Evolutionary conservation across 441 rosid species (phyloP), one percentile per base, ranked within the genome.

Genomic region (Pelargonium cotyledonis): DNA sequence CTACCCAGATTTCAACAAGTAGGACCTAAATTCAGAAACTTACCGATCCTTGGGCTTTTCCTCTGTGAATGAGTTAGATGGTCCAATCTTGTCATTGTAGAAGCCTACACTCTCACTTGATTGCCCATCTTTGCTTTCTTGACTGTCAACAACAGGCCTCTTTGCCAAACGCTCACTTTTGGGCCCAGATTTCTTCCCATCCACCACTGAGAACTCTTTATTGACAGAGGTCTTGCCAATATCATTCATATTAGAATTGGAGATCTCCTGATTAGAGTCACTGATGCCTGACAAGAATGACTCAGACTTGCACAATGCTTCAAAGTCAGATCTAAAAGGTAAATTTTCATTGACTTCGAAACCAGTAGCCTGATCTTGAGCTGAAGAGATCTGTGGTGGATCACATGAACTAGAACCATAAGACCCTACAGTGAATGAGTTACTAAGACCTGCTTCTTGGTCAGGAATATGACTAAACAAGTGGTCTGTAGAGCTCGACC

Each of bases 391-490:
- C 43, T 68, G 81, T 4, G 65, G 76, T 4, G 67, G 69, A 58
- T 77, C 86, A 69, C 76, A 77, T 31, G 80, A 73, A 69, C 69
- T 84, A 76, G 85, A 73, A 66, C 84, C 81, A 49, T 72, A 76
- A 38, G 80, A 74, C 65, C 86, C 90, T 55, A 83, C 85, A 0
- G 74, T 7, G 75, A 85, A 76, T 57, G 84, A 66, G 69, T 68
- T 78, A 43, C 72, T 82, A 76, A 68, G 68, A 70, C 73, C 75
- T 58, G 80, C 81, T 57, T 81, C 86, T 70, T 67, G 76, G 58
- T 81, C 88, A 53, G 80, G 73, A 78, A 65, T 60, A 65, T 73
- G 72, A 38, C 71, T 72, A 19, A 74, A 73, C 8, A 63, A 72
- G 74, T 62, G 76, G 69, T 77, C 77, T 47, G 68, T 57, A 58